Percentiles rank a stretch among this genome's conserved stretches.
These are phyloP conservation scores for Hanseniaspora sp. DNA, from an alignment of 1,139 yeast genomes.

Conservation along the genomic window DNA sequence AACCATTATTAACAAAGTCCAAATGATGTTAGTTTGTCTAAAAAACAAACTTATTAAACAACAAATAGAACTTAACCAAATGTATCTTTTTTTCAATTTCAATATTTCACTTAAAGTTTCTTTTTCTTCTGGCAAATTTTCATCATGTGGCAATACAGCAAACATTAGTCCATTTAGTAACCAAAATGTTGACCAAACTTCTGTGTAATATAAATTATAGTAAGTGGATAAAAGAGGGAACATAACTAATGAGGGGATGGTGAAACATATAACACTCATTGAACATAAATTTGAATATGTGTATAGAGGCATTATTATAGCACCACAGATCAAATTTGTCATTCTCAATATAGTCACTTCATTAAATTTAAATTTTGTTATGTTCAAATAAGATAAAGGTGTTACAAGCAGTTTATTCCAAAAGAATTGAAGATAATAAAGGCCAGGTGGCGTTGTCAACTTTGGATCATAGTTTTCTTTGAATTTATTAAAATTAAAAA, in stretches of 20 bases:
- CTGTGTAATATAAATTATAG: conserved; percentile 76
- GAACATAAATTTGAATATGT: conserved; percentile 31
- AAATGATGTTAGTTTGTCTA: conserved; percentile 82
- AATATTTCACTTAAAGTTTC: conserved; percentile 1
- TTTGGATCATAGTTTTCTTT: conserved; percentile 42
- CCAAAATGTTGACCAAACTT: conserved; percentile 76
- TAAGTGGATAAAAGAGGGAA: conserved; percentile 67
- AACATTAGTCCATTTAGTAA: conserved; percentile 42
- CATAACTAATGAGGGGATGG: conserved; percentile 40
- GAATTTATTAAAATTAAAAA: neutral
- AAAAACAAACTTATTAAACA: conserved; percentile 56
- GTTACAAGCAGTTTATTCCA: conserved; percentile 31
- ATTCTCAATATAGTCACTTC: conserved; percentile 41
- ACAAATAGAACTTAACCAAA: conserved; percentile 35
- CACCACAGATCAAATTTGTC: conserved; percentile 55
- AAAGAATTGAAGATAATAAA: conserved; percentile 53
- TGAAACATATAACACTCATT: conserved; percentile 35
- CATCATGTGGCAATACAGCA: conserved; percentile 22
- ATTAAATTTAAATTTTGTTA: conserved; percentile 26
- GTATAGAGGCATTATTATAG: conserved; percentile 40
- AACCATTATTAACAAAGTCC: conserved; percentile 60
- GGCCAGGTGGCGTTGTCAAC: conserved; percentile 95
- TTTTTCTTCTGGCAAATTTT: neutral
- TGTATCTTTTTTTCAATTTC: conserved; percentile 22
- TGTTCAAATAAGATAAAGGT: conserved; percentile 19